Base-by-base conservation (phyloP, 176 grass and related monocot genomes). In the Aegilops umbellulata region DNA sequence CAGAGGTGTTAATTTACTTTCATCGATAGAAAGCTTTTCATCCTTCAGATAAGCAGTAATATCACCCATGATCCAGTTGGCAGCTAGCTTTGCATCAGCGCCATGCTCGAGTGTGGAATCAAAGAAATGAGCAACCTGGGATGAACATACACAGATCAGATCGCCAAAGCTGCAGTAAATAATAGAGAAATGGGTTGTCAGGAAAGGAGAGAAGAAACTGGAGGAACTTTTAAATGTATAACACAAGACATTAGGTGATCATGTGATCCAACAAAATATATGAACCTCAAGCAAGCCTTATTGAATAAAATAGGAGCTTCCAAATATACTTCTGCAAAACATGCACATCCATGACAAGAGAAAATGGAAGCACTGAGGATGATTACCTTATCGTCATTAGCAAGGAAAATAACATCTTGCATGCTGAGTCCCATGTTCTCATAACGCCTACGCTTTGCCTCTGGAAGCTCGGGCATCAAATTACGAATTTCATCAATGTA, bases 11-110 rank as follows among this genome's bases (percentile, higher is more conserved):
- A 98, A 82, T 84, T 98, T 96, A 81, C 91, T 94, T 79, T 93
- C 90, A 86, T 88, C 85, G 39, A 98, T 94, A 8, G 86, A 78
- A 25, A 94, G 71, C 27, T 90, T 94, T 88, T 98, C 97, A 90
- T 93, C 91, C 85, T 94, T 98, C 11, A 96, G 69, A 86, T 92
- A 96, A 88, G 97, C 97, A 86, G 94, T 86, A 63, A 98, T 94
- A 71, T 98, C 90, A 67, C 97, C 86, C 97, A 98, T 96, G 84
- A 94, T 98, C 97, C 97, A 98, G 77, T 98, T 98, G 75, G 94
- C 94, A 69, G 85, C 92, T 86, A 95, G 58, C 61, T 98, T 98
- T 77, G 88, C 90, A 47, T 98, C 97, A 60, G 96, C 84, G 27
- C 92, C 96, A 68, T 95, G 88, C 82, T 91, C 85, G 69, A 98